These are phyloP conservation scores for Didymellaceae sp. DNA, from an alignment of 2,329 filamentous ascomycete genomes.

Conservation along the genomic window DNA sequence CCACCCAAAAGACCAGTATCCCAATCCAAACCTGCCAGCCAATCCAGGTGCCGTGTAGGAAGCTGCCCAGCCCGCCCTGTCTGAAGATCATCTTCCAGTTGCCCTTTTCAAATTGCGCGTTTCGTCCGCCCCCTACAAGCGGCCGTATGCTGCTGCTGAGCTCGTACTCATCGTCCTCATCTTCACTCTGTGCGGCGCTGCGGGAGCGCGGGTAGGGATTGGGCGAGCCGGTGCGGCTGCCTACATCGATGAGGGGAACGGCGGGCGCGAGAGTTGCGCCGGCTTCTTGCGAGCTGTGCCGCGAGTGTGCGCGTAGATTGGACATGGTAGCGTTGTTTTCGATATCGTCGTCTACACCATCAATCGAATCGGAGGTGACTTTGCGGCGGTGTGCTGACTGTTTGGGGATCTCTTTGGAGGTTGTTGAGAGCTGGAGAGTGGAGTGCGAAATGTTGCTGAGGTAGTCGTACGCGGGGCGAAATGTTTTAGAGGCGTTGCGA, in stretches of 20 bases:
- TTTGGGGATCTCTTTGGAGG: conserved; percentile 23
- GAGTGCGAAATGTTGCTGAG: conserved; percentile 40
- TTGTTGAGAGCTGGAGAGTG: conserved; percentile 22
- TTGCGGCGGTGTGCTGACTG: conserved; percentile 38
- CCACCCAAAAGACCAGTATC: conserved; percentile 57
- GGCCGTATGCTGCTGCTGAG: conserved; percentile 47
- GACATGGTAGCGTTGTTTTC: conserved; percentile 45
- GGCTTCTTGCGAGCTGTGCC: conserved; percentile 44
- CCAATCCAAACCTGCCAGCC: conserved; percentile 59
- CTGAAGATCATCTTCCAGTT: conserved; percentile 44
- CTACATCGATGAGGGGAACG: conserved; percentile 55
- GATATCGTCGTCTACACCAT: conserved; percentile 47
- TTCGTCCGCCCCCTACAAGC: conserved; percentile 40
- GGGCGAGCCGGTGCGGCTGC: conserved; percentile 44
- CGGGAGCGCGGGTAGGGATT: conserved; percentile 53
- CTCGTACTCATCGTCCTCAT: conserved; percentile 54
- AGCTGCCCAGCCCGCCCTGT: conserved; percentile 56
- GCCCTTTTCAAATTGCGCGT: conserved; percentile 18
- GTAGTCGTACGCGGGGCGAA: conserved; percentile 46
- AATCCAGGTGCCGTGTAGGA: conserved; percentile 55
- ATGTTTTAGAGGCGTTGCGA: conserved; percentile 38
- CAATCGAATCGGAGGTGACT: conserved; percentile 44
- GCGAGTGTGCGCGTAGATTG: conserved; percentile 33
- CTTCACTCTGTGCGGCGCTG: conserved; percentile 54
- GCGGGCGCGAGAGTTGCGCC: conserved; percentile 37